These are phyloP conservation scores for Lanzia echinophila DNA, from an alignment of 2,329 filamentous ascomycete genomes.

Conservation along the genomic window DNA sequence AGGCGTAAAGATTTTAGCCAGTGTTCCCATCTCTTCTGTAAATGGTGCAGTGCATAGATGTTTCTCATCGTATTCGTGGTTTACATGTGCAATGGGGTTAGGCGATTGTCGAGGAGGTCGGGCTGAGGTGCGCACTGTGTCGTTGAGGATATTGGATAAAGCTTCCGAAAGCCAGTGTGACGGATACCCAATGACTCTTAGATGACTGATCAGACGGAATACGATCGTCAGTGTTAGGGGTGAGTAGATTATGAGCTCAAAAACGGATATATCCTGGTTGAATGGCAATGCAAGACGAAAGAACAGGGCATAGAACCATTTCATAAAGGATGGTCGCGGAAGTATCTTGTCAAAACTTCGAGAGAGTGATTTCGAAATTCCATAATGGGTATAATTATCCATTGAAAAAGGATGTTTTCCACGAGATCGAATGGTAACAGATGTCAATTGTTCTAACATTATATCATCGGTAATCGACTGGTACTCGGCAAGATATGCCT, in stretches of 20 bases:
- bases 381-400: background rate
- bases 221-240: slow-evolving; percentile 10
- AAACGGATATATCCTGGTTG: background rate
- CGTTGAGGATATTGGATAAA: slow-evolving; percentile 12
- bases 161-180: slow-evolving; percentile 17
- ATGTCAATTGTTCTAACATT: slow-evolving; percentile 8
- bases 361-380: background rate
- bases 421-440: background rate
- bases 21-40: slow-evolving; percentile 7
- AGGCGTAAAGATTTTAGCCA: slow-evolving; percentile 11
- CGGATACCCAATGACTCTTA: slow-evolving; percentile 13
- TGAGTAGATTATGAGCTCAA: background rate
- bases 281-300: slow-evolving; percentile 11
- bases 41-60: slow-evolving; percentile 12
- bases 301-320: slow-evolving; percentile 15
- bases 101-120: slow-evolving; percentile 2
- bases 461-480: slow-evolving; percentile 7
- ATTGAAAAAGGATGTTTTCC: background rate
- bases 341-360: background rate
- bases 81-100: background rate
- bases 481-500: slow-evolving; percentile 13
- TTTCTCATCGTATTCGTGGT: background rate
- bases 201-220: slow-evolving; percentile 11
- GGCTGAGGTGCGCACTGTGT: slow-evolving; percentile 11
- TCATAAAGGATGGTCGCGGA: slow-evolving; percentile 6